Percentiles rank a stretch among this genome's conserved stretches.
Evolutionary conservation across 2,329 filamentous ascomycete species (phyloP).

Genomic region (Alternaria conjuncta): DNA sequence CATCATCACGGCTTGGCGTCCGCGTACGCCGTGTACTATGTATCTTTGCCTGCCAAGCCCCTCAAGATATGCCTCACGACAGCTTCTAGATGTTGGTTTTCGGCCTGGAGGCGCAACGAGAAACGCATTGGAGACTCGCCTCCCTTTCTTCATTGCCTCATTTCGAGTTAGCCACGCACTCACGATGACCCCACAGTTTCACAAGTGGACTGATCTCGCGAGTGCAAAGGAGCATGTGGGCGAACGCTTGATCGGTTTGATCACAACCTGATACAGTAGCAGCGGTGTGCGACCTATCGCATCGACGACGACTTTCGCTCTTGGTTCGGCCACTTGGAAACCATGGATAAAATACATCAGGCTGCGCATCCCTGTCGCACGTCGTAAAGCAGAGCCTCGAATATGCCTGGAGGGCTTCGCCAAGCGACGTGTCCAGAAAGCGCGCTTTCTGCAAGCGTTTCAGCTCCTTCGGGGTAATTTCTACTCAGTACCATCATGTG

Average conservation of each 20-base stretch:
- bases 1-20: background rate
- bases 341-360: background rate
- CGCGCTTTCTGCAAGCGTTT: background rate
- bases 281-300: background rate
- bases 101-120: background rate
- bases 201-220: background rate
- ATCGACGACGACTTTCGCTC: background rate
- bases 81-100: background rate
- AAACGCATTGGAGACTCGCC: background rate
- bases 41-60: background rate
- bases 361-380: conserved; percentile 15
- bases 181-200: background rate
- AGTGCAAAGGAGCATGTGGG: background rate
- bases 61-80: background rate
- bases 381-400: conserved; percentile 7
- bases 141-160: conserved; percentile 23
- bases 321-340: background rate
- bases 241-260: conserved; percentile 9
- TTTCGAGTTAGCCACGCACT: conserved; percentile 8
- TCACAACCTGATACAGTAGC: background rate
- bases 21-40: background rate
- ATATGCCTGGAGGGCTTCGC: background rate
- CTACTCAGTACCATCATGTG: background rate
- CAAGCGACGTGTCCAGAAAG: conserved; percentile 4
- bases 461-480: background rate